Percentiles rank a stretch among this genome's conserved stretches.
phyloP scores from a whole-genome alignment of 2,329 filamentous ascomycete species.

The Lithohypha guttulata region DNA sequence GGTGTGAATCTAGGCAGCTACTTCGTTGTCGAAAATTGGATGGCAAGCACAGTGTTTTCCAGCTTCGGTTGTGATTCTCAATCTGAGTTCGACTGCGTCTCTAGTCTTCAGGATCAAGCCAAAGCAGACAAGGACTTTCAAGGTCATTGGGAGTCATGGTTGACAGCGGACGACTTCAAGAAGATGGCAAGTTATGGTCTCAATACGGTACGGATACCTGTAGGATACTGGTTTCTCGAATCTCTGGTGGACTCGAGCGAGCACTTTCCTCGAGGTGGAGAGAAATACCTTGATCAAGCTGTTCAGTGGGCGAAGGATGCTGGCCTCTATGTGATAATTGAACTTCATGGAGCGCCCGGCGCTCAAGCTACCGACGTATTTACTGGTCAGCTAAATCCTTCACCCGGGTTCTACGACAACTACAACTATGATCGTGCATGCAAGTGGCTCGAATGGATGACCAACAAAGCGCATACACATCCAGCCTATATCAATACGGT shows the following conservation, averaged over 20 bases:
- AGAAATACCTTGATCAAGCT: conserved; percentile 38
- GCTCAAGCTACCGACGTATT: conserved; percentile 40
- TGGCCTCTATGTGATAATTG: conserved; percentile 45
- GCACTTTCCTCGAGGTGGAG: conserved; percentile 41
- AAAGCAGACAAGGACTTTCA: conserved; percentile 39
- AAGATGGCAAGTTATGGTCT: conserved; percentile 41
- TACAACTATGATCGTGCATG: conserved; percentile 47
- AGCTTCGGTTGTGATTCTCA: conserved; percentile 37
- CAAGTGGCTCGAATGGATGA: conserved; percentile 47
- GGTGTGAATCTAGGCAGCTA: conserved; percentile 46
- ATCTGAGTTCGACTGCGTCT: conserved; percentile 42
- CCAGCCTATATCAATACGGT: conserved; percentile 43
- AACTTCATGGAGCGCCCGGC: conserved; percentile 43
- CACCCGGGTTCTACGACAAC: conserved; percentile 45
- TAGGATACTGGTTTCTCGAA: conserved; percentile 48
- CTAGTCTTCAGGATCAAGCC: conserved; percentile 35
- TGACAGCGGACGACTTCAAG: conserved; percentile 38
- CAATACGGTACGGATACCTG: conserved; percentile 44
- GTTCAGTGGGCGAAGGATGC: conserved; percentile 40
- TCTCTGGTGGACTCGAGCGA: conserved; percentile 38
- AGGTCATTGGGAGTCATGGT: conserved; percentile 42
- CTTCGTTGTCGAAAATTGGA: conserved; percentile 47
- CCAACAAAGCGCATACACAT: conserved; percentile 40
- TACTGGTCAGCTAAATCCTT: conserved; percentile 32
- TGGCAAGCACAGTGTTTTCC: conserved; percentile 37